Percentiles rank a stretch among this genome's conserved stretches.
These are phyloP conservation scores for Fragosphaeria purpurea DNA, from an alignment of 2,329 filamentous ascomycete species.

Conservation along the genomic window DNA sequence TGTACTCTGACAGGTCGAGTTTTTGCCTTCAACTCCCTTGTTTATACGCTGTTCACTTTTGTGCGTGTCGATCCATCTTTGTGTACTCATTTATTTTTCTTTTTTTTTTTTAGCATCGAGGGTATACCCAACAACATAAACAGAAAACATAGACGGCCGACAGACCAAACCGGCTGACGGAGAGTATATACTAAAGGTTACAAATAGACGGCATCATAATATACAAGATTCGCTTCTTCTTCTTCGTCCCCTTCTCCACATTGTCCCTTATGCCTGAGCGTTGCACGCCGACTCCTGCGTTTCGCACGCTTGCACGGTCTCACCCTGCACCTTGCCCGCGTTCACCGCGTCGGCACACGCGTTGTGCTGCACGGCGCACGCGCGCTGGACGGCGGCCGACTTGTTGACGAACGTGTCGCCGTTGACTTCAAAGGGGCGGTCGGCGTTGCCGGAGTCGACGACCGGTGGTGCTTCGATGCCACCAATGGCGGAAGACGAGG, in stretches of 20 bases:
- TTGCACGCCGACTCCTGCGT: constrained; percentile 39
- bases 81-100: too few relatives aligned
- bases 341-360: constrained; percentile 48
- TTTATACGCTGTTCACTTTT: too few relatives aligned
- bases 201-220: background rate
- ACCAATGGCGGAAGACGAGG: constrained; percentile 29
- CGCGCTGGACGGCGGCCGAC: constrained; percentile 45
- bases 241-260: background rate
- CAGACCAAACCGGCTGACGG: too few relatives aligned
- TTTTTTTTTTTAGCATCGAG: too few relatives aligned
- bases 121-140: too few relatives aligned
- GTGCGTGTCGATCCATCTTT: too few relatives aligned
- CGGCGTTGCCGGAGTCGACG: constrained; percentile 33
- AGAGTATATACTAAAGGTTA: too few relatives aligned
- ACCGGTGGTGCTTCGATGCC: constrained; percentile 43
- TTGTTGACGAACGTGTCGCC: constrained; percentile 48
- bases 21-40: too few relatives aligned
- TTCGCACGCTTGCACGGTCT: constrained; percentile 41
- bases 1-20: too few relatives aligned
- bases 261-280: constrained; percentile 3
- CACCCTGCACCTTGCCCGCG: constrained; percentile 29
- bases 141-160: too few relatives aligned
- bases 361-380: constrained; percentile 56
- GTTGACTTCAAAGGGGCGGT: constrained; percentile 46
- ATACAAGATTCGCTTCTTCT: background rate